These are phyloP conservation scores for Talaromyces sp. DNA, from an alignment of 2,329 filamentous ascomycete species.

Conservation along the genomic window DNA sequence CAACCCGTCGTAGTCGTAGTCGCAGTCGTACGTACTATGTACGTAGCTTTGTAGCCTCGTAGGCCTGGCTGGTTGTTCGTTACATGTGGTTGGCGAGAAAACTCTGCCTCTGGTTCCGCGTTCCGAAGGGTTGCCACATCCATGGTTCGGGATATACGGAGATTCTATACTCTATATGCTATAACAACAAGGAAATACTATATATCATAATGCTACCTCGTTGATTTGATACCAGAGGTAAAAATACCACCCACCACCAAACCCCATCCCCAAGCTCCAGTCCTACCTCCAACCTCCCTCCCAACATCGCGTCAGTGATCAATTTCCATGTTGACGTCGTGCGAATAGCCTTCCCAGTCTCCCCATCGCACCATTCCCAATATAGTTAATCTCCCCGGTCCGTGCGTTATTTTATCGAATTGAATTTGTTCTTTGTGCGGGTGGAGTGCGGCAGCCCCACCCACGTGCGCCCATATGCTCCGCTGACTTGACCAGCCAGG, in stretches of 20 bases:
- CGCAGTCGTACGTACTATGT: background rate
- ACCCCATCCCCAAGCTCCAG: background rate
- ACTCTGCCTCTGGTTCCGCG: background rate
- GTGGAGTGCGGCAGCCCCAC: background rate
- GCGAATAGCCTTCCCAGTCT: background rate
- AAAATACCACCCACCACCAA: background rate
- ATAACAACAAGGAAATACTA: background rate
- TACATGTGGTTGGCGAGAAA: background rate
- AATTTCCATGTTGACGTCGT: background rate
- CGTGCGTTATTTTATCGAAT: background rate
- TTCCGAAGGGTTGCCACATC: background rate
- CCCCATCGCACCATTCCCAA: background rate
- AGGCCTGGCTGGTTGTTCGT: too few relatives aligned
- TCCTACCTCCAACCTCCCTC: background rate
- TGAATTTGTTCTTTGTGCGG: background rate
- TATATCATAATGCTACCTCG: background rate
- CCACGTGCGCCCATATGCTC: background rate
- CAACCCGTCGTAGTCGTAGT: background rate
- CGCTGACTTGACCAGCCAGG: background rate
- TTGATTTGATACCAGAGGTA: background rate
- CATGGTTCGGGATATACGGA: background rate
- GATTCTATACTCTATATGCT: background rate
- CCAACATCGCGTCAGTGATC: background rate
- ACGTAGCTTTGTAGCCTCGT: background rate
- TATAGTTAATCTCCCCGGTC: background rate